Conservation (phyloP, 129 eudicot genomes). For the Kitagawia praeruptora region DNA sequence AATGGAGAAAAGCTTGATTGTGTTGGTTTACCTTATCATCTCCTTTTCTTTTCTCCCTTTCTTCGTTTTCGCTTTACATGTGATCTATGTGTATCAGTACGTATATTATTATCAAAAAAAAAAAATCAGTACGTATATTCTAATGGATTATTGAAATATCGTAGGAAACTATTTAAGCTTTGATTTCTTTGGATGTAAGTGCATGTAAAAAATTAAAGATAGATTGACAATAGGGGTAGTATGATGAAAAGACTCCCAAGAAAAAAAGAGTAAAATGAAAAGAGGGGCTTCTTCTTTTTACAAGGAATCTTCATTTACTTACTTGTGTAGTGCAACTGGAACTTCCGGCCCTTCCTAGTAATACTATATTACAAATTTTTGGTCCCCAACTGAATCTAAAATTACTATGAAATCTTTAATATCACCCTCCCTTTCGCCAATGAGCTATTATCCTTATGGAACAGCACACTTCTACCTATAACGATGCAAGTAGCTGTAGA, state of each 20-base stretch:
- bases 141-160: neutral
- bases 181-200: neutral
- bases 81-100: neutral
- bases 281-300: neutral
- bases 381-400: neutral
- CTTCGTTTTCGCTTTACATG: neutral
- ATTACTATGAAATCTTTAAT: neutral
- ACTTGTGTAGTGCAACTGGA: neutral
- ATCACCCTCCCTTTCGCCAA: neutral
- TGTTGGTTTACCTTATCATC: constrained; percentile 1
- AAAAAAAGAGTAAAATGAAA: neutral
- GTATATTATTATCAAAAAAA: too few relatives aligned
- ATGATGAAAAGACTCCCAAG: neutral
- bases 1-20: constrained; percentile 6
- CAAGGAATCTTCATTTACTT: neutral
- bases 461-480: neutral
- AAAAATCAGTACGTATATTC: neutral
- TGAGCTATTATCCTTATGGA: neutral
- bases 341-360: neutral
- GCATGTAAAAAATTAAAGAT: neutral
- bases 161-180: neutral
- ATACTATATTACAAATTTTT: neutral
- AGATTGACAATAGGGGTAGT: neutral
- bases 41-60: neutral
- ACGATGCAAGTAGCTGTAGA: neutral